Percentiles rank a stretch among this genome's conserved stretches.
phyloP scores from a whole-genome alignment of 441 rosid species.

The Sinapis alba region DNA sequence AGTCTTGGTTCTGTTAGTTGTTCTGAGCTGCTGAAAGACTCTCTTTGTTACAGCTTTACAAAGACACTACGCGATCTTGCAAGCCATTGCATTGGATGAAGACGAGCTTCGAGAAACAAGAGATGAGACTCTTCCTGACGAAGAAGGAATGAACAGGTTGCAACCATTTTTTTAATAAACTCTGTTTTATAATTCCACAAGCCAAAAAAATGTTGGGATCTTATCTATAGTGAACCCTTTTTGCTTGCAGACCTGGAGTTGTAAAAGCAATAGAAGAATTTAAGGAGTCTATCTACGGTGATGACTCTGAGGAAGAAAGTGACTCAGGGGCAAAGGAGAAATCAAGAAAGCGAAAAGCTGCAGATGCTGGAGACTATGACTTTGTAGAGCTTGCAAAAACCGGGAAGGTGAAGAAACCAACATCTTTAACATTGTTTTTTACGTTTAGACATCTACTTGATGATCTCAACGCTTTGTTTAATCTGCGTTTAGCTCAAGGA shows the following conservation, averaged over 20 bases:
- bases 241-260: conserved; percentile 55
- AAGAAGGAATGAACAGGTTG: conserved; percentile 83
- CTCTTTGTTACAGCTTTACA: conserved; percentile 71
- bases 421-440: conserved; percentile 5
- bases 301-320: conserved; percentile 56
- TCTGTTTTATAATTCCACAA: background rate
- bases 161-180: conserved; percentile 12
- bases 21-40: background rate
- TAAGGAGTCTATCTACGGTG: conserved; percentile 74
- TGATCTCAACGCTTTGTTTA: conserved; percentile 3
- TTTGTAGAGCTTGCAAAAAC: conserved; percentile 77
- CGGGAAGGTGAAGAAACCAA: conserved; percentile 65
- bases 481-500: conserved; percentile 72
- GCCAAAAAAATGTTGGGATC: background rate
- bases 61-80: conserved; percentile 86
- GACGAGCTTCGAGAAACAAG: conserved; percentile 67
- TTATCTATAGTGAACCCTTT: background rate
- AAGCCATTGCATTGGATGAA: conserved; percentile 91
- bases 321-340: conserved; percentile 45
- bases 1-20: conserved; percentile 11
- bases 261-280: conserved; percentile 70
- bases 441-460: background rate
- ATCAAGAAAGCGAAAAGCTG: conserved; percentile 76
- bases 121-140: conserved; percentile 91
- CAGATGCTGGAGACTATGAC: conserved; percentile 60